Conservation (phyloP, 2,329 filamentous ascomycete genomes). For the Colletotrichum melonis region DNA sequence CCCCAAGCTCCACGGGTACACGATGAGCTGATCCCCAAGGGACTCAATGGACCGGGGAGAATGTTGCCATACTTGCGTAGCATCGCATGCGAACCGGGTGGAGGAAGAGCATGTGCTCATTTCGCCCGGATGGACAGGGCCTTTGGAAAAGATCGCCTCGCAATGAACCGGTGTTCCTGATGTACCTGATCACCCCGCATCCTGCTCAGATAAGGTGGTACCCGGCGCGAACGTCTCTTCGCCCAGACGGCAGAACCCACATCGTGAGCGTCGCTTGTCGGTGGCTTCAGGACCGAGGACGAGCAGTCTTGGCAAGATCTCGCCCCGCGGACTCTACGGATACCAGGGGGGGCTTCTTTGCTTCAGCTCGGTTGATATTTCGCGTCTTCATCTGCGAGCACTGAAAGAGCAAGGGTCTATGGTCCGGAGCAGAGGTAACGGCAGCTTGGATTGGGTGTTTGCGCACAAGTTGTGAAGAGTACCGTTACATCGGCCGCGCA, state of each 20-base stretch:
- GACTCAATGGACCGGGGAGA: not conserved
- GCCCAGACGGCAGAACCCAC: slow-evolving; percentile 11
- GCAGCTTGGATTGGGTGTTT: slow-evolving; percentile 10
- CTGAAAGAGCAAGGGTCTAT: not conserved
- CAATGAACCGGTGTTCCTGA: not conserved
- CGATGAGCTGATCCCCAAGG: not conserved
- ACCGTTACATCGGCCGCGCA: slow-evolving; percentile 29
- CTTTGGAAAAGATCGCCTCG: not conserved
- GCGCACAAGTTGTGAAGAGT: no score
- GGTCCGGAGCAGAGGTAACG: not conserved
- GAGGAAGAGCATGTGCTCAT: not conserved
- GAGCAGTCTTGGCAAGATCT: not conserved
- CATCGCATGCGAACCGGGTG: not conserved
- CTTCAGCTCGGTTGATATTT: slow-evolving; percentile 17
- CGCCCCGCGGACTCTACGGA: not conserved
- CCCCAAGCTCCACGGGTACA: not conserved
- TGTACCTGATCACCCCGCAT: slow-evolving; percentile 2
- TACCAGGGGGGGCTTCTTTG: not conserved
- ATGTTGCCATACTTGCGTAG: not conserved
- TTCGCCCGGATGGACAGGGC: not conserved
- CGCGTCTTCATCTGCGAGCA: slow-evolving; percentile 1
- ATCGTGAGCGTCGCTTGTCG: slow-evolving; percentile 28
- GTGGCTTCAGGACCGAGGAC: slow-evolving; percentile 30
- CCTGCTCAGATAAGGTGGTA: not conserved
- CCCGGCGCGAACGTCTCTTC: not conserved